Conservation (phyloP, 257 asterid genomes). For the Penstemon davidsonii region DNA sequence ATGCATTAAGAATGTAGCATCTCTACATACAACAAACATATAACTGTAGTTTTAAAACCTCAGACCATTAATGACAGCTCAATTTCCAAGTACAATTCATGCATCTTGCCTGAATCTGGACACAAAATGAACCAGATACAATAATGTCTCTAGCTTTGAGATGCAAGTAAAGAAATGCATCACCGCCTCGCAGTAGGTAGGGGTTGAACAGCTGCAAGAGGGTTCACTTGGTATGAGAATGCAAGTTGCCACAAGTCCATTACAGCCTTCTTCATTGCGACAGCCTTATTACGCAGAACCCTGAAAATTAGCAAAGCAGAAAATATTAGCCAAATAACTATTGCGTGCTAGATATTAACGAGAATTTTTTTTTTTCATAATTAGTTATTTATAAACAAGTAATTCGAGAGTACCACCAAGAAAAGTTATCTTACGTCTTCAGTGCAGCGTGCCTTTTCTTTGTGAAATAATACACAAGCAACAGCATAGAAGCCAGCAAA, state of each 20-base stretch:
- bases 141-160: slow-evolving; percentile 11
- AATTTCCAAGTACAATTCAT: not conserved
- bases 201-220: slow-evolving; percentile 86
- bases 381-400: not conserved
- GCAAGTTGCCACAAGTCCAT: slow-evolving; percentile 89
- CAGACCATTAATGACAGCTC: not conserved
- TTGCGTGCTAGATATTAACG: not conserved
- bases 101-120: slow-evolving; percentile 5
- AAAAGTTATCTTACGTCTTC: slow-evolving; percentile 58
- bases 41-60: not conserved
- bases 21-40: not conserved
- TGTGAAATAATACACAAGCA: slow-evolving; percentile 45
- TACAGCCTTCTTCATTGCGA: slow-evolving; percentile 55
- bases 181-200: slow-evolving; percentile 51
- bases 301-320: slow-evolving; percentile 37
- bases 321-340: slow-evolving; percentile 12
- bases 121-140: slow-evolving; percentile 3
- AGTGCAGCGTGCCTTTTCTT: slow-evolving; percentile 62
- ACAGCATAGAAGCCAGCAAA: slow-evolving; percentile 47
- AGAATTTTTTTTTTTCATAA: too few relatives aligned
- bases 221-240: slow-evolving; percentile 92
- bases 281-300: slow-evolving; percentile 44
- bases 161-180: slow-evolving; percentile 8
- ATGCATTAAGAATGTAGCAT: not conserved
- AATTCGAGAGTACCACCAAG: not conserved